Percentiles rank a stretch among this genome's conserved stretches.
Evolutionary conservation across 306 rosid species (phyloP).

Genomic region (Gillenia trifoliata): DNA sequence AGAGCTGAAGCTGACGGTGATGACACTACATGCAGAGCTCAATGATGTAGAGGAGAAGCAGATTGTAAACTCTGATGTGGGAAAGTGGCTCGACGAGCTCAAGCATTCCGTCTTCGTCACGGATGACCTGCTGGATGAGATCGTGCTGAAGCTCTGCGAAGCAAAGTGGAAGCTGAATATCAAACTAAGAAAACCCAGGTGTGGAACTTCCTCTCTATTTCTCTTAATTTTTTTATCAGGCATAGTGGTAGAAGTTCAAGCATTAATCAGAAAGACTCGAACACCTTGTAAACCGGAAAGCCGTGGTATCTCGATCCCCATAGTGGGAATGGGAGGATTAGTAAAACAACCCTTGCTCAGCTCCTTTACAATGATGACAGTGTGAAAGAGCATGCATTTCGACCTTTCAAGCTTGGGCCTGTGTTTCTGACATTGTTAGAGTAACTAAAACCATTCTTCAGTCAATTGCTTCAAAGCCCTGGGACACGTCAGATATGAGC

Average conservation of each 20-base stretch:
- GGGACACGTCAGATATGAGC: not conserved
- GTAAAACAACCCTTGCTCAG: slow-evolving; percentile 8
- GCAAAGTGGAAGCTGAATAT: not conserved
- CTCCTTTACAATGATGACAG: not conserved
- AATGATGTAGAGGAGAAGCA: not conserved
- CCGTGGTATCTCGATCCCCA: not conserved
- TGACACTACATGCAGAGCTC: not conserved
- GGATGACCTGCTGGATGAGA: not conserved
- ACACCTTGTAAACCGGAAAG: not conserved
- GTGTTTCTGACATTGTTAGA: not conserved
- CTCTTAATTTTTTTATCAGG: not conserved
- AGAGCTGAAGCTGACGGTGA: not conserved
- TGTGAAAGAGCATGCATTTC: not conserved
- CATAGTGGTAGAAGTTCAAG: not conserved
- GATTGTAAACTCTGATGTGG: not conserved
- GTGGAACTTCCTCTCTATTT: not conserved
- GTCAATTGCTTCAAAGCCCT: not conserved
- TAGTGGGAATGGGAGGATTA: not conserved
- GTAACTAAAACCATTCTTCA: not conserved
- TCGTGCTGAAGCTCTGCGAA: not conserved
- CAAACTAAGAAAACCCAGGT: not conserved
- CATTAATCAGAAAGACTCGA: not conserved
- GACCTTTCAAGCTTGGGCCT: not conserved
- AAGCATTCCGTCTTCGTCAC: not conserved
- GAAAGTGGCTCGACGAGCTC: not conserved